Evolutionary conservation across 2,329 filamentous ascomycete genomes (phyloP).

Genomic region (Penicillium sp.): DNA sequence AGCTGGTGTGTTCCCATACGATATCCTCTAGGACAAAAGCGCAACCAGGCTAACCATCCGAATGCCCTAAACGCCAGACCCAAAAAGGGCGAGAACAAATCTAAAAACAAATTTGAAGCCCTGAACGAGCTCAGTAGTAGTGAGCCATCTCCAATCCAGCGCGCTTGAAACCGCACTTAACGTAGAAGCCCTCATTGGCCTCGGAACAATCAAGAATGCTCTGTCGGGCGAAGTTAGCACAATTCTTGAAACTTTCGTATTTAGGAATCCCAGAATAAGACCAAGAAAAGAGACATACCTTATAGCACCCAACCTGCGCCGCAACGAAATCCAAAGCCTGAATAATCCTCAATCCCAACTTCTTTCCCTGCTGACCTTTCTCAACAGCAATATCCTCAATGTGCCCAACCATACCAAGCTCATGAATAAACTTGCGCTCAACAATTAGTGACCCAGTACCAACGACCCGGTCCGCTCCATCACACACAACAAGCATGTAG

Average conservation of each 20-base stretch:
- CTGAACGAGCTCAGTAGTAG: conserved; percentile 61
- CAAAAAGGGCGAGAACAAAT: conserved; percentile 1
- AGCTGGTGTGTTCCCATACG: not conserved
- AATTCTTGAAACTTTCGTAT: too few relatives aligned
- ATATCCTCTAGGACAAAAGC: not conserved
- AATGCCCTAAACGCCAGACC: conserved; percentile 17
- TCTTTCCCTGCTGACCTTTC: conserved; percentile 96
- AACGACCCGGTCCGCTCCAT: conserved; percentile 70
- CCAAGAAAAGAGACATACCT: conserved; percentile 49
- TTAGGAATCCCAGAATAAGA: not conserved
- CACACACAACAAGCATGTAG: conserved; percentile 82
- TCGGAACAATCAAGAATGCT: conserved; percentile 96
- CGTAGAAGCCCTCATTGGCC: conserved; percentile 94
- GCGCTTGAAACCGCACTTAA: conserved; percentile 93
- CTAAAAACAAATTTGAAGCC: not conserved
- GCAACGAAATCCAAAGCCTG: conserved; percentile 90
- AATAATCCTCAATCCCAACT: conserved; percentile 87
- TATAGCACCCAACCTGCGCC: conserved; percentile 89
- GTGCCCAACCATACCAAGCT: conserved; percentile 69
- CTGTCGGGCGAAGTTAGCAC: conserved; percentile 42
- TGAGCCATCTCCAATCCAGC: conserved; percentile 96
- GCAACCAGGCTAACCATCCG: not conserved
- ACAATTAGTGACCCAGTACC: conserved; percentile 87
- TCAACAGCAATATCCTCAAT: conserved; percentile 97
- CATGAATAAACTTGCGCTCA: conserved; percentile 72